Evolutionary conservation across 345 rosid species (phyloP), one percentile per base, ranked within the genome.

Genomic region (Sonneratia alba): DNA sequence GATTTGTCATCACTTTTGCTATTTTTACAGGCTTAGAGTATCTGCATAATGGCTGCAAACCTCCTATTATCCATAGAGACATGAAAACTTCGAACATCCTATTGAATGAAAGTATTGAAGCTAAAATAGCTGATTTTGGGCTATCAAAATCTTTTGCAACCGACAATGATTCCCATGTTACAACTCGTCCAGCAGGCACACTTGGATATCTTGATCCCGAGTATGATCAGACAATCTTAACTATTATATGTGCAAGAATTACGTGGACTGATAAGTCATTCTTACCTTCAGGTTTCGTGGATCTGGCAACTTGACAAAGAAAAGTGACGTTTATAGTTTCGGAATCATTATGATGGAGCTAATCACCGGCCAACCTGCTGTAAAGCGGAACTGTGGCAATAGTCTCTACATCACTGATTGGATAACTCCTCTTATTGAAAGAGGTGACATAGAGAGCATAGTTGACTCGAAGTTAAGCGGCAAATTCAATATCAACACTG

Each of bases 101-200:
- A 22, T 57, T 83, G 62, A 69, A 65, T 53, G 84, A 74, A 18
- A 70, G 65, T 24, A 32, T 74, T 45, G 77, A 76, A 73, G 90
- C 90, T 10, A 88, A 84, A 70, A 76, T 88, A 63, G 80, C 90
- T 0, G 90, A 88, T 68, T 88, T 88, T 73, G 92, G 92, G 12
- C 77, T 86, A 2, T 86, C 92, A 6, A 84, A 78, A 74, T 67
- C 79, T 71, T 78, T 81, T 45, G 79, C 83, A 32, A 18, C 76
- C 2, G 87, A 81, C 19, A 82, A 78, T 0, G 78, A 73, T 6
- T 67, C 45, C 6, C 81, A 51, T 70, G 77, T 81, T 49, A 21
- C 78, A 1, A 79, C 88, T 36, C 62, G 55, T 0, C 81, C 82
- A 45, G 76, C 77, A 0, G 90, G 92, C 43, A 88, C 92, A 2